phyloP scores from a whole-genome alignment of 106 monocot species.

The Agapanthus africanus region DNA sequence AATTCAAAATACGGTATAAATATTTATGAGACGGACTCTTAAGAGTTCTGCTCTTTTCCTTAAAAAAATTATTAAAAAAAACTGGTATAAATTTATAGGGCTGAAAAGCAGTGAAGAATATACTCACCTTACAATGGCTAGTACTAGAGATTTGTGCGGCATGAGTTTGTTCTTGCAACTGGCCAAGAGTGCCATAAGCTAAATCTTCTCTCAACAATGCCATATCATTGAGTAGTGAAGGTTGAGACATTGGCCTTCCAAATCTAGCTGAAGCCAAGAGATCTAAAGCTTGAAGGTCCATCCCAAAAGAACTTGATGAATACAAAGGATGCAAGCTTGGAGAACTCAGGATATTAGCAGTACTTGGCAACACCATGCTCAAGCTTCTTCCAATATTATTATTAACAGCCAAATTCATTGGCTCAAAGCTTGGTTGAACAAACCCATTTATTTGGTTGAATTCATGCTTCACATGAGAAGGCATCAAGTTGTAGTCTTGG shows the following conservation, averaged over 20 bases:
- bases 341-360: slow-evolving; percentile 1
- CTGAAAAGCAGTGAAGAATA: too few species aligned
- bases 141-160: neutral
- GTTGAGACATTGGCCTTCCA: slow-evolving; percentile 8
- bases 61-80: too few species aligned
- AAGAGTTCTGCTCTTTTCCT: too few species aligned
- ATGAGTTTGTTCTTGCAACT: slow-evolving; percentile 6
- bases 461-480: neutral
- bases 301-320: neutral
- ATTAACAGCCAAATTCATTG: neutral
- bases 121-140: slow-evolving; percentile 1
- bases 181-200: slow-evolving; percentile 5
- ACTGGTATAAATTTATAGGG: too few species aligned
- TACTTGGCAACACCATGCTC: slow-evolving; percentile 8
- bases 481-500: slow-evolving; percentile 1
- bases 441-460: neutral
- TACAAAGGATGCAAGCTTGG: neutral
- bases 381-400: neutral
- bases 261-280: slow-evolving; percentile 11
- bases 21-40: too few species aligned
- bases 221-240: neutral
- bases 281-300: slow-evolving; percentile 5
- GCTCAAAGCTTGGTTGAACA: neutral
- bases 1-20: too few species aligned
- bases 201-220: neutral